These are phyloP conservation scores for Jasminum sambac DNA, from an alignment of 257 asterid species.

Conservation along the genomic window DNA sequence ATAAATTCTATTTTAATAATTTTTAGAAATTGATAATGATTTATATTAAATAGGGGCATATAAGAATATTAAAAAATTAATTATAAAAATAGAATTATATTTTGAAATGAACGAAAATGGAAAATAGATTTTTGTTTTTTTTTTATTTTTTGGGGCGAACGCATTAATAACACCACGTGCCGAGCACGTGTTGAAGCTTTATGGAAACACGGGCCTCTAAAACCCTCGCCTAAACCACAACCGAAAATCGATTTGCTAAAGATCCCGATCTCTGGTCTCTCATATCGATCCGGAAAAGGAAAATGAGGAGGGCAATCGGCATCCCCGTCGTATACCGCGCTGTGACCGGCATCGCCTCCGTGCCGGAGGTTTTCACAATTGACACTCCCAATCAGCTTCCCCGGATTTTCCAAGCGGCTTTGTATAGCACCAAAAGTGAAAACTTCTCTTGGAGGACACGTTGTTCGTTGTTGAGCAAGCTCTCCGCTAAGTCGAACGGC, in stretches of 20 bases:
- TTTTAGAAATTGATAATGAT: too few species aligned
- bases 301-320: conserved; percentile 60
- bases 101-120: too few species aligned
- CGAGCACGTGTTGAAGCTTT: too few species aligned
- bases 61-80: too few species aligned
- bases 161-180: too few species aligned
- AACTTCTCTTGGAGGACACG: conserved; percentile 44
- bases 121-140: too few species aligned
- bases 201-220: conserved; percentile 18
- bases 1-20: too few species aligned
- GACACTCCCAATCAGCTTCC: conserved; percentile 21
- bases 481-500: conserved; percentile 37
- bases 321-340: conserved; percentile 50
- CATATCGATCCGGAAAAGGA: conserved; percentile 12
- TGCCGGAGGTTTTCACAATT: conserved; percentile 23
- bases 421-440: conserved; percentile 39
- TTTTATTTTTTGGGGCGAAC: too few species aligned
- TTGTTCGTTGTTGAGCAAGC: conserved; percentile 44
- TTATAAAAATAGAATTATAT: too few species aligned
- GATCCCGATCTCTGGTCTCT: background rate
- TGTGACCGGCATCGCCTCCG: conserved; percentile 15
- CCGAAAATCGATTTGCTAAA: background rate
- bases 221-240: conserved; percentile 36
- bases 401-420: conserved; percentile 45
- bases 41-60: too few species aligned